Conservation (phyloP, 305 asterid species). For the Plantago lanceolata region DNA sequence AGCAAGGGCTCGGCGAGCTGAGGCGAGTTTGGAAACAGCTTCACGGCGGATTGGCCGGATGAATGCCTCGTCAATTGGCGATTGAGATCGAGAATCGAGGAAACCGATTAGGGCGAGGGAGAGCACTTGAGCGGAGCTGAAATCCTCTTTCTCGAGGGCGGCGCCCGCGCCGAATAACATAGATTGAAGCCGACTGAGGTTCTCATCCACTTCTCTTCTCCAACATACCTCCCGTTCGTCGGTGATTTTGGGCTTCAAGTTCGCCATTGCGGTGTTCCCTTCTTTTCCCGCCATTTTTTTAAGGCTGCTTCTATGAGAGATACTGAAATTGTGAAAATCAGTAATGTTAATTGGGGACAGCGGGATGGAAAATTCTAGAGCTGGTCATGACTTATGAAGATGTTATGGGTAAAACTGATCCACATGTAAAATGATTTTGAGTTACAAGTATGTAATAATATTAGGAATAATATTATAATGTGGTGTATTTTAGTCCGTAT, state of each 20-base stretch:
- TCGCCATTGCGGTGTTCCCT: conserved; percentile 20
- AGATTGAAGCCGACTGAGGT: conserved; percentile 77
- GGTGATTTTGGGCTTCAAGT: conserved; percentile 32
- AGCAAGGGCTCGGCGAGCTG: conserved; percentile 54
- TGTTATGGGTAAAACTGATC: too few relatives aligned
- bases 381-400: too few relatives aligned
- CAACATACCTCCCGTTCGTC: conserved; percentile 47
- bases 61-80: conserved; percentile 59
- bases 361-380: too few relatives aligned
- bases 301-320: neutral
- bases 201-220: conserved; percentile 74
- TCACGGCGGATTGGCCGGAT: conserved; percentile 77
- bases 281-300: conserved; percentile 81
- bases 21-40: conserved; percentile 57
- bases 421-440: too few relatives aligned
- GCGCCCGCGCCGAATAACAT: conserved; percentile 72
- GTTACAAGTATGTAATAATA: too few relatives aligned
- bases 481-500: too few relatives aligned
- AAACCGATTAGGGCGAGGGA: conserved; percentile 78
- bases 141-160: conserved; percentile 72
- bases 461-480: too few relatives aligned
- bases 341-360: too few relatives aligned
- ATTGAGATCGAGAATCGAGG: conserved; percentile 67
- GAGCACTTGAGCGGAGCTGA: conserved; percentile 59
- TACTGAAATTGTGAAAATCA: too few relatives aligned